Conservation (phyloP, 2,329 filamentous ascomycete species). For the Exophiala sp. region DNA sequence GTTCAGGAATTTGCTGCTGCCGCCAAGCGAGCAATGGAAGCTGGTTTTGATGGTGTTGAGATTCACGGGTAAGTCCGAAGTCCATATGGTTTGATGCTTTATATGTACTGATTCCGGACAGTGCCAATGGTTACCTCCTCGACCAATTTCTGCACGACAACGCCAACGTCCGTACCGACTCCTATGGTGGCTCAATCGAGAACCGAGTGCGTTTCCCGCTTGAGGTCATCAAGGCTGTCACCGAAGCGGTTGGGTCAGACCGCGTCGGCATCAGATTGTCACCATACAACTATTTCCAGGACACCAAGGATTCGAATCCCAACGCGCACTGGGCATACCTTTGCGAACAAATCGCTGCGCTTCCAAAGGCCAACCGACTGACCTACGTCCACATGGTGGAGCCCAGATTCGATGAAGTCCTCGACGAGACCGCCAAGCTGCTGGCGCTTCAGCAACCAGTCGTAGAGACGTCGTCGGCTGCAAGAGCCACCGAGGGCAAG, state of each 20-base stretch:
- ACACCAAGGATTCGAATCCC: conserved; percentile 46
- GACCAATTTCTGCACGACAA: conserved; percentile 54
- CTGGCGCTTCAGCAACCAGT: conserved; percentile 32
- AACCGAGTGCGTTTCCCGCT: conserved; percentile 55
- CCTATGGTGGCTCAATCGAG: conserved; percentile 50
- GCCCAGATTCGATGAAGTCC: conserved; percentile 42
- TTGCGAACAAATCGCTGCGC: conserved; percentile 39
- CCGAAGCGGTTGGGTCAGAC: conserved; percentile 44
- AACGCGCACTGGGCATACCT: conserved; percentile 46
- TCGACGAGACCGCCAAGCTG: conserved; percentile 36
- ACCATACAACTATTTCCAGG: conserved; percentile 53
- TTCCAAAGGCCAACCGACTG: conserved; percentile 41
- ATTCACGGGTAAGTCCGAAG: conserved; percentile 32
- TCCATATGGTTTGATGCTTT: not conserved
- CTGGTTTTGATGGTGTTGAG: conserved; percentile 54
- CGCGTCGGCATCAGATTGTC: conserved; percentile 47
- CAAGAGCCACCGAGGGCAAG: conserved; percentile 14
- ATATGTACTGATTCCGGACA: conserved; percentile 35
- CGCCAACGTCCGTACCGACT: conserved; percentile 49
- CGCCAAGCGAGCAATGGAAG: conserved; percentile 51
- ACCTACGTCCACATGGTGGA: conserved; percentile 63
- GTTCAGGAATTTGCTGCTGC: conserved; percentile 40
- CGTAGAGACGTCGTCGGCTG: conserved; percentile 27
- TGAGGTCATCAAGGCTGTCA: conserved; percentile 50
- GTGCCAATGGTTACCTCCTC: conserved; percentile 50